Evolutionary conservation across 192 early-diverging fungal genomes (phyloP).

Genomic region (Rhizoclosmatium sp.): DNA sequence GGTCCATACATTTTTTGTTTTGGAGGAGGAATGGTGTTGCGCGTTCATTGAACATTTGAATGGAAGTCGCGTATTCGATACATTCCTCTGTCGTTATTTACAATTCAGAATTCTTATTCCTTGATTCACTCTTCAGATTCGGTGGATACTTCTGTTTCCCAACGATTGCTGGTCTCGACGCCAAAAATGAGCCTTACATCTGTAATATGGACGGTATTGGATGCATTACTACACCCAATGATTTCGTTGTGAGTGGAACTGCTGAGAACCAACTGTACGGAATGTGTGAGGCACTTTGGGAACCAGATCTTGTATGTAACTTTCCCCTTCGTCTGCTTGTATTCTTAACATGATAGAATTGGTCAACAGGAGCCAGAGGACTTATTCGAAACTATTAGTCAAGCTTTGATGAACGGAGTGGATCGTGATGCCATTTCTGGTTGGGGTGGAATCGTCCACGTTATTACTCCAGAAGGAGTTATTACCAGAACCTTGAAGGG

Average conservation of each 20-base stretch:
- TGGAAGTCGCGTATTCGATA: background rate
- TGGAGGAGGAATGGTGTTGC: too few species aligned
- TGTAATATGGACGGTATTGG: slow-evolving; percentile 96
- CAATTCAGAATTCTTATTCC: background rate
- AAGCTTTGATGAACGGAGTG: slow-evolving; percentile 91
- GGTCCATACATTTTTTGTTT: background rate
- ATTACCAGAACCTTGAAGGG: slow-evolving; percentile 88
- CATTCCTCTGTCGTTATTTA: background rate
- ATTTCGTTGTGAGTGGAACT: slow-evolving; percentile 96
- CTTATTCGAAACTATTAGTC: slow-evolving; percentile 96
- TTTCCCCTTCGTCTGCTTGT: background rate
- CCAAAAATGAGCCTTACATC: slow-evolving; percentile 89
- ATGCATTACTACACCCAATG: slow-evolving; percentile 88
- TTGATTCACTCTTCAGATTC: slow-evolving; percentile 68
- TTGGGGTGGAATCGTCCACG: slow-evolving; percentile 95
- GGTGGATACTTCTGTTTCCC: slow-evolving; percentile 96
- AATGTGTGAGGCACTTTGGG: slow-evolving; percentile 97
- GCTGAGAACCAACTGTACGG: slow-evolving; percentile 88
- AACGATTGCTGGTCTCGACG: slow-evolving; percentile 93
- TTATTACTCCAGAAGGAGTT: slow-evolving; percentile 87
- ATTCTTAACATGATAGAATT: background rate
- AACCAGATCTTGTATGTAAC: slow-evolving; percentile 85
- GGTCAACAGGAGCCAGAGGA: slow-evolving; percentile 82
- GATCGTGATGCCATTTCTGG: slow-evolving; percentile 94
- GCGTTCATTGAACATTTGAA: too few species aligned